phyloP scores from a whole-genome alignment of 306 rosid genomes.

The Canavalia gladiata region DNA sequence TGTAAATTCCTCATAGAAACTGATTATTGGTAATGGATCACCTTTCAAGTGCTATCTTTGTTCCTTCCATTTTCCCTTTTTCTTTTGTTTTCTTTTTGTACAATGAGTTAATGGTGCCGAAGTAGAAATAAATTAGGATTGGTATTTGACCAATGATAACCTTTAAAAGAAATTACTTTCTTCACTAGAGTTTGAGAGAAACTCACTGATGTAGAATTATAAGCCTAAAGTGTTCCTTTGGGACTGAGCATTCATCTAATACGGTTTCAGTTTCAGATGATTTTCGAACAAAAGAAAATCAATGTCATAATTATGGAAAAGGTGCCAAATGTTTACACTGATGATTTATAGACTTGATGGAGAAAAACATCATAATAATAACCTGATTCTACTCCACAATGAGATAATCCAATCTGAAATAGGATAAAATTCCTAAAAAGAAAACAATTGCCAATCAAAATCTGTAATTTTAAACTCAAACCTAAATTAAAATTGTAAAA shows the following conservation, averaged over 20 bases:
- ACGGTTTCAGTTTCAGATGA: background rate
- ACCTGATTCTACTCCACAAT: background rate
- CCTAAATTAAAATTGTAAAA: background rate
- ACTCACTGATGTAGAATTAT: background rate
- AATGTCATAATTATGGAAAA: background rate
- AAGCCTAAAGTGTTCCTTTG: background rate
- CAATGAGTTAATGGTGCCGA: constrained; percentile 6
- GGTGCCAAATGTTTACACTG: background rate
- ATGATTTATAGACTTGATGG: background rate
- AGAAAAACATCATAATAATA: constrained; percentile 2
- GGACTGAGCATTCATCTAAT: background rate
- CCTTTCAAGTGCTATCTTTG: background rate
- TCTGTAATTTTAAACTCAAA: background rate
- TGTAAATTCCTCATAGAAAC: background rate
- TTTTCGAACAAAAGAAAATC: background rate
- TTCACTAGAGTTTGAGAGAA: background rate
- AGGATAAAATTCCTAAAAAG: background rate
- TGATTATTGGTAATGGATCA: background rate
- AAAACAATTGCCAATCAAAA: background rate
- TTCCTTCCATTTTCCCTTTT: background rate
- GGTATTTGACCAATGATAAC: constrained; percentile 9
- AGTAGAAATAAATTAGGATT: background rate
- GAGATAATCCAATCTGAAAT: background rate
- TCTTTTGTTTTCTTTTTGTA: background rate
- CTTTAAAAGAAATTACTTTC: background rate